These are phyloP conservation scores for Erysimum cheiranthoides DNA, from an alignment of 345 rosid genomes.

Conservation along the genomic window DNA sequence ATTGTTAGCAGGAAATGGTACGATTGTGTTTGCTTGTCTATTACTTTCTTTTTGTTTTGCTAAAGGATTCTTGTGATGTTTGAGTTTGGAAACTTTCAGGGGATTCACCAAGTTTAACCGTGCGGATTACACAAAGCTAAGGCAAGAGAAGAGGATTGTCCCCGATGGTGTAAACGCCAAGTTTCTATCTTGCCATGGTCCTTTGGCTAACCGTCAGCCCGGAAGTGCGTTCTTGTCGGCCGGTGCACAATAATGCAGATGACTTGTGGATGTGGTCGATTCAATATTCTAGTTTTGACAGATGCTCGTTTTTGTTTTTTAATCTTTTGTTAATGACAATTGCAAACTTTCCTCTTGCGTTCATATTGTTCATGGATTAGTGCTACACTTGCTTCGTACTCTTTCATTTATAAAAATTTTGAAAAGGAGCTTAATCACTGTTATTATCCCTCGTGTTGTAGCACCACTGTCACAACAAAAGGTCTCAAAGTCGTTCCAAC, in stretches of 20 bases:
- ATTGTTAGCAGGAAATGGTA: slow-evolving; percentile 68
- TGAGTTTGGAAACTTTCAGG: slow-evolving; percentile 38
- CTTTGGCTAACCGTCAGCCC: slow-evolving; percentile 44
- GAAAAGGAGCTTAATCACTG: not conserved
- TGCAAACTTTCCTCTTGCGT: not conserved
- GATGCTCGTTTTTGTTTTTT: not conserved
- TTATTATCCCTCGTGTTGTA: not conserved
- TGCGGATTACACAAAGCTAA: slow-evolving; percentile 56
- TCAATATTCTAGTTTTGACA: slow-evolving; percentile 4
- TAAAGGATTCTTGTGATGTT: slow-evolving; percentile 33
- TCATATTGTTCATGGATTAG: not conserved
- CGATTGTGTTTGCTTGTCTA: not conserved
- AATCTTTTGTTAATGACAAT: not conserved
- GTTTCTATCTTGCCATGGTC: slow-evolving; percentile 50
- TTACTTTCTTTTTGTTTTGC: not conserved
- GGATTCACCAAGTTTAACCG: slow-evolving; percentile 61
- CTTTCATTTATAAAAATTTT: not conserved
- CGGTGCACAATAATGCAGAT: slow-evolving; percentile 21
- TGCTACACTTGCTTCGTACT: not conserved
- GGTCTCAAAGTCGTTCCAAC: too few species aligned
- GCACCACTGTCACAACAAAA: too few species aligned
- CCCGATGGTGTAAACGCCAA: slow-evolving; percentile 63
- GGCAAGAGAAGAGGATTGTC: slow-evolving; percentile 51
- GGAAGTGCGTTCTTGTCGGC: slow-evolving; percentile 50
- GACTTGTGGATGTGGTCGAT: slow-evolving; percentile 10